Evolutionary conservation across 129 eudicot genomes (phyloP).

Genomic region (Heracleum sosnowskyi): DNA sequence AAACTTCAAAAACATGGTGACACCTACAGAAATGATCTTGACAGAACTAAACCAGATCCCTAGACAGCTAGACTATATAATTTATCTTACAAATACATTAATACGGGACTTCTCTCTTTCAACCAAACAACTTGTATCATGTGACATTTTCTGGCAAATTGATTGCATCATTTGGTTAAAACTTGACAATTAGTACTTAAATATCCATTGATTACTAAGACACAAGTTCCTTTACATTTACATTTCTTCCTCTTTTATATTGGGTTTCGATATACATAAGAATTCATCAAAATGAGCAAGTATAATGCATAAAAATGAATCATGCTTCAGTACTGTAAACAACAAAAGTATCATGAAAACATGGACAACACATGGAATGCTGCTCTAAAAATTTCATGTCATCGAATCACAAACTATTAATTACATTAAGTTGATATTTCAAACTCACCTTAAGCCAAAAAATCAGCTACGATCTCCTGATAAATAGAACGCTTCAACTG

Average conservation of each 20-base stretch:
- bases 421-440: no score
- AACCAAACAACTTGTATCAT: not conserved
- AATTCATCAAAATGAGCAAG: not conserved
- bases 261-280: not conserved
- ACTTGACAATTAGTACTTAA: not conserved
- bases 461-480: not conserved
- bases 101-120: not conserved
- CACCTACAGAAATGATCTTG: not conserved
- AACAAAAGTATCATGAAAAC: not conserved
- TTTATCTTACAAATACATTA: not conserved
- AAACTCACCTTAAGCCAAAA: not conserved
- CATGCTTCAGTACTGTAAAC: not conserved
- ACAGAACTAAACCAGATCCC: not conserved
- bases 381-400: not conserved
- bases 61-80: not conserved
- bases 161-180: not conserved
- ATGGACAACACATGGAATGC: no score
- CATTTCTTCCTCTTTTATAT: not conserved
- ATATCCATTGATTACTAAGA: not conserved
- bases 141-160: not conserved
- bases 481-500: not conserved
- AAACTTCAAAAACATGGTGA: not conserved
- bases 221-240: no score
- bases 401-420: not conserved
- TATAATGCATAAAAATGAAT: not conserved